phyloP scores from a whole-genome alignment of 164 flowering plant genomes.

The Malania oleifera region DNA sequence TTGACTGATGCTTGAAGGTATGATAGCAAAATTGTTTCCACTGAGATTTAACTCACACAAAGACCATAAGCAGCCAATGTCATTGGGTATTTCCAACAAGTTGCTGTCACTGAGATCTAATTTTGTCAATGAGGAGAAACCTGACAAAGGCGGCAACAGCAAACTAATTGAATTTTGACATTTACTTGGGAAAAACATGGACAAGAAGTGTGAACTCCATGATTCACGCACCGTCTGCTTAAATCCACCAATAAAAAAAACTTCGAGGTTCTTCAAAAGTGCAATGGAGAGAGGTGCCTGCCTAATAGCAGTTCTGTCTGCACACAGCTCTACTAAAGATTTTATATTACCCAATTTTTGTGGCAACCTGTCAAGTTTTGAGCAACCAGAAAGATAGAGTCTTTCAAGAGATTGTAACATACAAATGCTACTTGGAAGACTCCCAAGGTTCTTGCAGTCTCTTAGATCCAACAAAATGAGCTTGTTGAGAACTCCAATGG shows the following conservation, averaged over 20 bases:
- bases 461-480: constrained; percentile 5
- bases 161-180: neutral
- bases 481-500: constrained; percentile 8
- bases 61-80: neutral
- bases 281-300: neutral
- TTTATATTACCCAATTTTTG: too few relatives aligned
- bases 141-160: neutral
- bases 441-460: constrained; percentile 10
- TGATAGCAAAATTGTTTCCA: neutral
- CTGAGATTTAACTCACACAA: neutral
- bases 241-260: neutral
- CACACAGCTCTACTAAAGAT: neutral
- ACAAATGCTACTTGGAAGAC: constrained; percentile 3
- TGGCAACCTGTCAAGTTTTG: neutral
- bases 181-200: too few relatives aligned
- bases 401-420: neutral
- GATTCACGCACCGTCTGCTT: too few relatives aligned
- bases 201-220: neutral
- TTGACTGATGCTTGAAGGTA: neutral
- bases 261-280: neutral
- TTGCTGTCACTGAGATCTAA: neutral
- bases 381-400: neutral
- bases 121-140: neutral
- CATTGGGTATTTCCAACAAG: neutral
- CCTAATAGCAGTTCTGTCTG: neutral